These are phyloP conservation scores for Collybia mongolica DNA, from an alignment of 768 basidiomycete species.

Conservation along the genomic window DNA sequence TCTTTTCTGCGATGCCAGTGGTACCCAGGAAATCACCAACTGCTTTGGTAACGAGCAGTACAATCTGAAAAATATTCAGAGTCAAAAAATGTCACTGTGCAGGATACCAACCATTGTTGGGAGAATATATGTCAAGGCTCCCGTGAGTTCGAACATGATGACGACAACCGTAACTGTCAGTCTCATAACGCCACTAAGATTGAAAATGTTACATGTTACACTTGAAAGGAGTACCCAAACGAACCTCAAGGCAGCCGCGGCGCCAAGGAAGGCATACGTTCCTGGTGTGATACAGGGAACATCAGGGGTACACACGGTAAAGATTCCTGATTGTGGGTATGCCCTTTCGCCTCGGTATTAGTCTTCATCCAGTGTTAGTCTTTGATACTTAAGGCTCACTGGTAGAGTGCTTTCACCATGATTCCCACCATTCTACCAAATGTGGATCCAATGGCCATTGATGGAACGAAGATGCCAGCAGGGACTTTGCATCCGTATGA, in stretches of 20 bases:
- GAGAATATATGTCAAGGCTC: constrained; percentile 93
- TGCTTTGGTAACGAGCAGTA: constrained; percentile 93
- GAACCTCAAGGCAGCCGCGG: constrained; percentile 91
- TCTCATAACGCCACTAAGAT: constrained; percentile 85
- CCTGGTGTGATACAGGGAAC: constrained; percentile 97
- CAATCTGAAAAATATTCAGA: constrained; percentile 61
- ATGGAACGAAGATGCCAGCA: constrained; percentile 97
- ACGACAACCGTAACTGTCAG: constrained; percentile 98
- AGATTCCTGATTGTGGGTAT: constrained; percentile 82
- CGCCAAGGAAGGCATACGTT: constrained; percentile 96
- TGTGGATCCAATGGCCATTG: constrained; percentile 97
- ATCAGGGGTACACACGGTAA: constrained; percentile 88
- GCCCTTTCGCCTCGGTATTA: constrained; percentile 44
- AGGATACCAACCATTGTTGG: constrained; percentile 83
- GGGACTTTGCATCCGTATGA: constrained; percentile 98
- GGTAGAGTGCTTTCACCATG: constrained; percentile 89
- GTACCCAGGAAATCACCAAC: constrained; percentile 94
- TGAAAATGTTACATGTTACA: neutral
- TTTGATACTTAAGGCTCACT: constrained; percentile 37
- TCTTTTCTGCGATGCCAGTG: constrained; percentile 94
- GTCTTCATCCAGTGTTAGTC: too few species aligned
- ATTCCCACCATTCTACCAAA: constrained; percentile 98
- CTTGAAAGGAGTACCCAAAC: neutral
- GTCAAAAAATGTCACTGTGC: neutral
- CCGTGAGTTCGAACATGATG: constrained; percentile 99